phyloP scores from a whole-genome alignment of 2,329 filamentous ascomycete genomes.

The Ilyonectria destructans region DNA sequence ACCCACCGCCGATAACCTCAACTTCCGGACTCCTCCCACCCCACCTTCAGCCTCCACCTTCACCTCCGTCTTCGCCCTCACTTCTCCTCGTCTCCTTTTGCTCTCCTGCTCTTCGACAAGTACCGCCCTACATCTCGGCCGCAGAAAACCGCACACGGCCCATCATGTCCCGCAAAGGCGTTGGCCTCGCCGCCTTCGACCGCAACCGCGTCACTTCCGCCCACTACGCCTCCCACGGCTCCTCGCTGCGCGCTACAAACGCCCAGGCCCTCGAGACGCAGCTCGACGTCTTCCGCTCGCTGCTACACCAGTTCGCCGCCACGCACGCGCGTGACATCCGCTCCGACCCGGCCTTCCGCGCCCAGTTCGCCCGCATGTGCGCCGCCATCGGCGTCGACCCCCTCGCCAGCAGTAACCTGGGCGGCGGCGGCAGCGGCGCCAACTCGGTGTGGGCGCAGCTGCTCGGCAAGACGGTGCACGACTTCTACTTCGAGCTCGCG shows the following conservation, averaged over 20 bases:
- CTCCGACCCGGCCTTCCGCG: conserved; percentile 93
- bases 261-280: conserved; percentile 91
- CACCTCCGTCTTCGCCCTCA: conserved; percentile 1
- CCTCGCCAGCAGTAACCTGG: conserved; percentile 70
- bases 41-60: conserved; percentile 18
- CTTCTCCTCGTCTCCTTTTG: background rate
- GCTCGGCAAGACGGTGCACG: conserved; percentile 91
- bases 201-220: conserved; percentile 87
- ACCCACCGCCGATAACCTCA: conserved; percentile 27
- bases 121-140: background rate
- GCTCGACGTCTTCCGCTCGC: conserved; percentile 94
- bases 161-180: conserved; percentile 82
- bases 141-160: conserved; percentile 7
- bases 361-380: conserved; percentile 99
- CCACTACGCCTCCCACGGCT: conserved; percentile 93
- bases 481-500: conserved; percentile 98
- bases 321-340: conserved; percentile 97
- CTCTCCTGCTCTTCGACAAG: conserved; percentile 12
- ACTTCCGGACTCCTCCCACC: background rate
- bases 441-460: conserved; percentile 94
- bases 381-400: conserved; percentile 97
- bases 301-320: conserved; percentile 94
- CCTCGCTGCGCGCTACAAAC: conserved; percentile 87
- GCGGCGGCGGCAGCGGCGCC: conserved; percentile 61
- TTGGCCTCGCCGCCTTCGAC: conserved; percentile 92